A percentile compares a stretch with the other conserved stretches of the same genome.
phyloP scores from a whole-genome alignment of 2,329 filamentous ascomycete genomes.

The Aspergillus aculeatus region DNA sequence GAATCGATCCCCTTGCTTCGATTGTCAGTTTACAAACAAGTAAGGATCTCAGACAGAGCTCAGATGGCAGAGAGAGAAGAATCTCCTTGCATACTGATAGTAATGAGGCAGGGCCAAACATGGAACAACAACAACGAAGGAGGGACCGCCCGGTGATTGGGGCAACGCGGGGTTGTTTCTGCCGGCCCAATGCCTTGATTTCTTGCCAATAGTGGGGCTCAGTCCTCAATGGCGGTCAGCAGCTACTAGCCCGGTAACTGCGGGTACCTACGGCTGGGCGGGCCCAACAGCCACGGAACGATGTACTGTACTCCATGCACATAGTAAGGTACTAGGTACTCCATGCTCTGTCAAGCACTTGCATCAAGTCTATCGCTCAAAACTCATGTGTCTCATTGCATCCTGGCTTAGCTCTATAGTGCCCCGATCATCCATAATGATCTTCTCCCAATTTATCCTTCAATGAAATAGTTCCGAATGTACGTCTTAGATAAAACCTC shows the following conservation, averaged over 20 bases:
- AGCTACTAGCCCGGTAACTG: neutral
- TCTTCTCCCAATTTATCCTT: neutral
- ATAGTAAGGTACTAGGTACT: no score
- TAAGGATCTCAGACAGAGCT: neutral
- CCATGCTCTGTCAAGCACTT: no score
- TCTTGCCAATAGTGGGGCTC: conserved; percentile 1
- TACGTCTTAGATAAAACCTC: neutral
- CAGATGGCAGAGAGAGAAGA: conserved; percentile 13
- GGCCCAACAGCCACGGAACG: neutral
- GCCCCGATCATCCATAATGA: neutral
- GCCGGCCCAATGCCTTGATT: conserved; percentile 29
- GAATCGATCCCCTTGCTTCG: no score
- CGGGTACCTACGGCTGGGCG: neutral
- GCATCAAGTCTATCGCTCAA: no score
- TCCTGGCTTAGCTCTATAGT: neutral
- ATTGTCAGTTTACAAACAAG: no score
- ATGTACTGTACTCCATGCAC: no score
- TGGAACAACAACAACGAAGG: conserved; percentile 10
- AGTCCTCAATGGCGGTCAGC: conserved; percentile 13
- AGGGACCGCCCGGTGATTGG: conserved; percentile 19
- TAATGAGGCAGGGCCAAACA: conserved; percentile 2
- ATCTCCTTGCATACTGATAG: conserved; percentile 11
- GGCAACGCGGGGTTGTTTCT: conserved; percentile 33
- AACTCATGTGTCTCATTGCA: neutral
- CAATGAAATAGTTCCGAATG: neutral